These are phyloP conservation scores for Inga oerstediana DNA, from an alignment of 306 rosid genomes.

Conservation along the genomic window DNA sequence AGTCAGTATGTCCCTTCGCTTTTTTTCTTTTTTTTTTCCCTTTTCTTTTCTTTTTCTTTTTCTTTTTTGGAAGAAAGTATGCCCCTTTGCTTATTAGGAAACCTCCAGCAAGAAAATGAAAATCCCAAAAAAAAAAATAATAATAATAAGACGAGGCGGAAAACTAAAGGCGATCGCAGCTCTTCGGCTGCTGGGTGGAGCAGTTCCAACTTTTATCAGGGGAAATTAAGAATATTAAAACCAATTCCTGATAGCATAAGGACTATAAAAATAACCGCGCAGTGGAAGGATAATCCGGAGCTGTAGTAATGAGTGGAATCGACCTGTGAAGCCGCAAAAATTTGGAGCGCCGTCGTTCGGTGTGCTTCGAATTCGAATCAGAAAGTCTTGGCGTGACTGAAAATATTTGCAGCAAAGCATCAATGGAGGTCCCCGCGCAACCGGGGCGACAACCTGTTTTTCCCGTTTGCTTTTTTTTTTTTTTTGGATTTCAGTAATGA, in stretches of 20 bases:
- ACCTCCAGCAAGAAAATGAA: background rate
- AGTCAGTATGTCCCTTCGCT: background rate
- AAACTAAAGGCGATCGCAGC: background rate
- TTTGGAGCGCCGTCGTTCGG: background rate
- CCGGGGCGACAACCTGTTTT: too few relatives aligned
- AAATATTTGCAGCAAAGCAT: background rate
- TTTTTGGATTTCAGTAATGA: background rate
- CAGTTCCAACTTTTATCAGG: background rate
- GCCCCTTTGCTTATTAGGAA: background rate
- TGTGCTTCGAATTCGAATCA: background rate
- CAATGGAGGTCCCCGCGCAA: background rate
- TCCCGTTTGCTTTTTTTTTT: background rate
- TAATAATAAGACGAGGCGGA: background rate
- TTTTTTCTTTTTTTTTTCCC: background rate
- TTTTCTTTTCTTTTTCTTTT: too few relatives aligned
- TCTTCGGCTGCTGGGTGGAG: background rate
- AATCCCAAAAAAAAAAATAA: background rate
- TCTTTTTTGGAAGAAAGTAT: too few relatives aligned
- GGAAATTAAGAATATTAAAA: background rate
- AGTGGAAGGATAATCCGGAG: background rate
- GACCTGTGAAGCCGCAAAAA: background rate
- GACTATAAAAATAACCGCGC: background rate
- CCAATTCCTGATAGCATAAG: background rate
- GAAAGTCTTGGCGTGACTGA: background rate
- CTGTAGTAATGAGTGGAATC: constrained; percentile 4